Evolutionary conservation across 352 stramenopile genomes (phyloP).

Genomic region (Phytophthora pluvialis): DNA sequence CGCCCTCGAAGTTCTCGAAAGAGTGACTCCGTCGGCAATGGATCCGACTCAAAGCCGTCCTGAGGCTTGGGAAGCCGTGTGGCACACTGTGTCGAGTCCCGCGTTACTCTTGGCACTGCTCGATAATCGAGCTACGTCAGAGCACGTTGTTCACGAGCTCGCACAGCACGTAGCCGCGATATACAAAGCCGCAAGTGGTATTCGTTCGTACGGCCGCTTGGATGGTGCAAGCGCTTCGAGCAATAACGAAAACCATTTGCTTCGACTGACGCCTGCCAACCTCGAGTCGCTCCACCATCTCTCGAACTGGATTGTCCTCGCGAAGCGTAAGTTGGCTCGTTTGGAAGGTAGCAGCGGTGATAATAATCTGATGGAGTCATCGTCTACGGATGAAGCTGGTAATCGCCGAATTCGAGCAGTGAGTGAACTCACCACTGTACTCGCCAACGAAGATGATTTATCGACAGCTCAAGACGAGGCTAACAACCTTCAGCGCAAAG

Average conservation of each 20-base stretch:
- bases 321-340: constrained; percentile 71
- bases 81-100: constrained; percentile 61
- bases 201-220: constrained; percentile 55
- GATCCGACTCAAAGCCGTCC: constrained; percentile 39
- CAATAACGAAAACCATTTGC: constrained; percentile 30
- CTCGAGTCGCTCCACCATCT: constrained; percentile 79
- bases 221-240: constrained; percentile 18
- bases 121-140: constrained; percentile 37
- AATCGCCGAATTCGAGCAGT: constrained; percentile 42
- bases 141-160: constrained; percentile 67
- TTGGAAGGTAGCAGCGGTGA: constrained; percentile 50
- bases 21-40: constrained; percentile 33
- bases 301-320: constrained; percentile 81
- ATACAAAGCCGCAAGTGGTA: constrained; percentile 54
- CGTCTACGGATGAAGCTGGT: constrained; percentile 25
- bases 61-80: constrained; percentile 42
- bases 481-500: constrained; percentile 29
- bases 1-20: constrained; percentile 69
- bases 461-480: constrained; percentile 6
- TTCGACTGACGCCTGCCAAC: constrained; percentile 58
- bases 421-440: constrained; percentile 56
- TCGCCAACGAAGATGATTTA: constrained; percentile 45
- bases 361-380: constrained; percentile 18
- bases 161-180: constrained; percentile 56
- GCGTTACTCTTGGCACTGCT: constrained; percentile 74